These are phyloP conservation scores for Neurospora sp. DNA, from an alignment of 495 filamentous ascomycete species.

Conservation along the genomic window DNA sequence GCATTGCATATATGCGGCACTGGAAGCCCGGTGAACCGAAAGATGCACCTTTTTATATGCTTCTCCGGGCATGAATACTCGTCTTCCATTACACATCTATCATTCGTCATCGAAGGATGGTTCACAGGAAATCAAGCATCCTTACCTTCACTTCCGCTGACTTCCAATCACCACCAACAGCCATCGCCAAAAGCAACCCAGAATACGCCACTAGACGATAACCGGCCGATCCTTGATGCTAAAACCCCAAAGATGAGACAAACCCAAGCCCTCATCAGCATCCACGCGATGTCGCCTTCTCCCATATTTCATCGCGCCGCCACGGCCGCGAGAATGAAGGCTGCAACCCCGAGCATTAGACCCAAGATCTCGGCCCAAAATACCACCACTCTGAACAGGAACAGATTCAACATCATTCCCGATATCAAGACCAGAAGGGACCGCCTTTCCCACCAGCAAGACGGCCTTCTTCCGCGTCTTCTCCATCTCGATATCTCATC, in stretches of 20 bases:
- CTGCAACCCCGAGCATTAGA: background rate
- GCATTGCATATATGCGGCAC: background rate
- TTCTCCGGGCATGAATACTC: background rate
- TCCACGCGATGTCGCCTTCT: background rate
- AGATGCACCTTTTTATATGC: background rate
- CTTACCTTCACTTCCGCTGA: background rate
- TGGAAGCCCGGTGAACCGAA: background rate
- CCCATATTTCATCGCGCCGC: background rate
- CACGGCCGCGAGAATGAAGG: background rate
- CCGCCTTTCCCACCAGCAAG: background rate
- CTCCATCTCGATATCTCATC: background rate
- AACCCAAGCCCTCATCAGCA: background rate
- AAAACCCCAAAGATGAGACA: background rate
- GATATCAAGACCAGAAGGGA: background rate
- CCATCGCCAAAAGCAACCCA: background rate
- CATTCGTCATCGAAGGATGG: background rate
- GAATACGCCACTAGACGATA: background rate
- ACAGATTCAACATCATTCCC: background rate
- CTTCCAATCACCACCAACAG: background rate
- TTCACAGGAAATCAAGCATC: background rate
- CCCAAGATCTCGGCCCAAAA: background rate
- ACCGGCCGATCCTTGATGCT: background rate
- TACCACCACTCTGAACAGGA: background rate
- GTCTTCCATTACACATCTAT: background rate
- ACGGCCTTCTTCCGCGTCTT: background rate